Percentiles rank a stretch among this genome's conserved stretches.
These are phyloP conservation scores for Malassezia slooffiae DNA, from an alignment of 1,284 basidiomycete species.

Conservation along the genomic window DNA sequence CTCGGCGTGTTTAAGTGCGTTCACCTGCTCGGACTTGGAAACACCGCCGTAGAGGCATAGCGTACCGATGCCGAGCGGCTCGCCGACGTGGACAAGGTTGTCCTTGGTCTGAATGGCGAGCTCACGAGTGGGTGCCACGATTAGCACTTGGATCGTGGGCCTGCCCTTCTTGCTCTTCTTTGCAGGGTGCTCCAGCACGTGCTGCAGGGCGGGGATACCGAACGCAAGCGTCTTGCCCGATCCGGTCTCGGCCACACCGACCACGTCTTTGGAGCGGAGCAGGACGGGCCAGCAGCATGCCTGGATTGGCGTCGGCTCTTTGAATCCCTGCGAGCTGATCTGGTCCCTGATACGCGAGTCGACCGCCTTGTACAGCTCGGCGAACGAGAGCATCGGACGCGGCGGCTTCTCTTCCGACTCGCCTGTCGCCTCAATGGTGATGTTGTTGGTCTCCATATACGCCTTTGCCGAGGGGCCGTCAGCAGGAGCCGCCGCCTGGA, in stretches of 20 bases:
- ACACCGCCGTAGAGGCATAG: conserved; percentile 88
- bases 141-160: conserved; percentile 60
- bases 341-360: conserved; percentile 52
- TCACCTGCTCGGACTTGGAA: conserved; percentile 70
- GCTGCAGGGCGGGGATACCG: conserved; percentile 73
- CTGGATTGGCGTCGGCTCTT: conserved; percentile 87
- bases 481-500: conserved; percentile 2
- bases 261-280: conserved; percentile 69
- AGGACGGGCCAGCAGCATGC: conserved; percentile 89
- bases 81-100: conserved; percentile 66
- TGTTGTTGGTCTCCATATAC: conserved; percentile 37
- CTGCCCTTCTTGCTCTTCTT: conserved; percentile 27
- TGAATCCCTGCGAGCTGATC: conserved; percentile 60
- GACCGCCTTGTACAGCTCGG: conserved; percentile 60
- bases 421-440: conserved; percentile 44
- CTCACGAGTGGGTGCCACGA: conserved; percentile 86
- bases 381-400: conserved; percentile 62
- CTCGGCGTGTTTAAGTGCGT: conserved; percentile 51
- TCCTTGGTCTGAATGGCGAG: conserved; percentile 89
- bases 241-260: conserved; percentile 92
- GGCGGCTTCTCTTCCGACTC: conserved; percentile 49
- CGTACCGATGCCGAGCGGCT: conserved; percentile 62
- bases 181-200: conserved; percentile 25
- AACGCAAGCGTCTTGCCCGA: conserved; percentile 90
- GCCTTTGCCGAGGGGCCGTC: conserved; percentile 40